Evolutionary conservation across 2,329 filamentous ascomycete genomes (phyloP).

Genomic region (Pseudogymnoascus sp.): DNA sequence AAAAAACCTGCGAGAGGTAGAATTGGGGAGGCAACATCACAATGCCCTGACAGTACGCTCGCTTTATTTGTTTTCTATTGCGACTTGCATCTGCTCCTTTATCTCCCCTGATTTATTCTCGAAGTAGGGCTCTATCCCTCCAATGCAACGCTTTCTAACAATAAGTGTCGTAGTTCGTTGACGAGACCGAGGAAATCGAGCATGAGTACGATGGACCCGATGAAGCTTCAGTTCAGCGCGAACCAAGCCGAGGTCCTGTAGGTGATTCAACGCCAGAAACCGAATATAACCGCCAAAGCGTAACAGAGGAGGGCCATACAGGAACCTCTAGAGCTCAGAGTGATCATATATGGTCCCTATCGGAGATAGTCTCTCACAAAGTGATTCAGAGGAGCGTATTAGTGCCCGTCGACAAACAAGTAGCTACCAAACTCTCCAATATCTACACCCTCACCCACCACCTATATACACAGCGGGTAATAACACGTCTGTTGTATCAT

Average conservation of each 20-base stretch:
- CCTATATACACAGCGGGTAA: neutral
- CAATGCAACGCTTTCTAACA: neutral
- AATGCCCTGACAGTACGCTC: neutral
- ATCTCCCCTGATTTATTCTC: neutral
- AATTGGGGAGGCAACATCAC: neutral
- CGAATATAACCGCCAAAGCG: neutral
- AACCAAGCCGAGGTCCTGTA: neutral
- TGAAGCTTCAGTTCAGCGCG: neutral
- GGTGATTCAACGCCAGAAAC: neutral
- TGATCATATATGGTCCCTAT: neutral
- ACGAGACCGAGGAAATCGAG: neutral
- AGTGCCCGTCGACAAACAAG: neutral
- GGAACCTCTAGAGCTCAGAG: neutral
- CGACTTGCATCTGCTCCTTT: neutral
- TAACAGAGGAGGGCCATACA: neutral
- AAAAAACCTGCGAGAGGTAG: neutral
- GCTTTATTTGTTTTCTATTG: neutral
- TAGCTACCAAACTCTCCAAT: neutral
- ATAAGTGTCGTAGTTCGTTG: neutral
- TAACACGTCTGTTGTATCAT: neutral
- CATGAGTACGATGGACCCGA: neutral
- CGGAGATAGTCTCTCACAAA: neutral
- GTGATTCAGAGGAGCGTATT: neutral
- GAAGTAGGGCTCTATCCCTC: neutral
- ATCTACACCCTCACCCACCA: neutral